Conservation (phyloP, 225 moss, liverwort and hornwort species). For the Polytrichum formosum region DNA sequence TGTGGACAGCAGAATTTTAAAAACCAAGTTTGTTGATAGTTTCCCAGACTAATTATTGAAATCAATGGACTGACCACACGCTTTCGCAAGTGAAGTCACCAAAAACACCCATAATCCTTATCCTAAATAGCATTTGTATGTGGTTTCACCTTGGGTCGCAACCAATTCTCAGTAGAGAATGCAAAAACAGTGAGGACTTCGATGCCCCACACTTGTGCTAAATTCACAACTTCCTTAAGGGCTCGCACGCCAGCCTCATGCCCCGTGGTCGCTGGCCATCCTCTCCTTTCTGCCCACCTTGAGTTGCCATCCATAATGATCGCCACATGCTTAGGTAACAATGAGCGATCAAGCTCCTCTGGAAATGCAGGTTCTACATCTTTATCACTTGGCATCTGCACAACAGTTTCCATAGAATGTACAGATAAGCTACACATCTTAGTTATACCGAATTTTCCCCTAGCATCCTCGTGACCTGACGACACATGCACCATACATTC, state of each 20-base stretch:
- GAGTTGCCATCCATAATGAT: slow-evolving; percentile 99
- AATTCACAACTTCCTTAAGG: slow-evolving; percentile 60
- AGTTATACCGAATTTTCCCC: neutral
- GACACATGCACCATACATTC: neutral
- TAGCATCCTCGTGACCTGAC: neutral
- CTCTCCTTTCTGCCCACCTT: slow-evolving; percentile 83
- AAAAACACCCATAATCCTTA: neutral
- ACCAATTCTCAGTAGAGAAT: slow-evolving; percentile 94
- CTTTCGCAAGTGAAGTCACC: too few relatives aligned
- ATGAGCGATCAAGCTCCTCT: slow-evolving; percentile 56
- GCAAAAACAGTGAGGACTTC: slow-evolving; percentile 85
- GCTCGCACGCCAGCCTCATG: slow-evolving; percentile 84
- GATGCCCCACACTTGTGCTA: slow-evolving; percentile 74
- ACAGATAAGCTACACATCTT: neutral
- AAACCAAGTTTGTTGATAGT: too few relatives aligned
- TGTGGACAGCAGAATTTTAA: too few relatives aligned
- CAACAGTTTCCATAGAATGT: slow-evolving; percentile 2
- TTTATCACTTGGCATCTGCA: slow-evolving; percentile 31
- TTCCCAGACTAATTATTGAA: too few relatives aligned
- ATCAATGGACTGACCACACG: too few relatives aligned
- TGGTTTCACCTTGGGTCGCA: slow-evolving; percentile 66
- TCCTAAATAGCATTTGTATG: neutral
- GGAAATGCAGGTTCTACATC: slow-evolving; percentile 42
- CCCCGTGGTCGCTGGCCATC: slow-evolving; percentile 69
- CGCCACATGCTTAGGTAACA: slow-evolving; percentile 86